Evolutionary conservation across 176 grass and related monocot genomes (phyloP).

Genomic region (Elymus sibiricus): DNA sequence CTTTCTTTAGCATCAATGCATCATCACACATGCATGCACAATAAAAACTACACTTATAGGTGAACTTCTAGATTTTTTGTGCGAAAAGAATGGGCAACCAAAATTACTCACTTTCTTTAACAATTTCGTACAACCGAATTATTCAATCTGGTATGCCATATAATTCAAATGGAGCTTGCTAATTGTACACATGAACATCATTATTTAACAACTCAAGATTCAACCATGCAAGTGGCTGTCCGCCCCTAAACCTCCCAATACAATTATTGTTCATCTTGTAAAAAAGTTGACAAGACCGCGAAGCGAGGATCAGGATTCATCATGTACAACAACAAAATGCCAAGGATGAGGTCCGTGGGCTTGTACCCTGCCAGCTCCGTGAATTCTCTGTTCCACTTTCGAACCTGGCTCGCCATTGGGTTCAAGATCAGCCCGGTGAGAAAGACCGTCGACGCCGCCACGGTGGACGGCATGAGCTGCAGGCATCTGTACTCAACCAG

Average conservation of each 20-base stretch:
- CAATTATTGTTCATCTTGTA: background rate
- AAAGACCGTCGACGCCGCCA: slow-evolving; percentile 33
- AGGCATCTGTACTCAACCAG: slow-evolving; percentile 5
- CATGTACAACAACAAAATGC: background rate
- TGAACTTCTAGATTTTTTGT: no score
- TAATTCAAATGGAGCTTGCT: background rate
- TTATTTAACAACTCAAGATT: background rate
- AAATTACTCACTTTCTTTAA: background rate
- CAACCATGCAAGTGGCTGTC: no score
- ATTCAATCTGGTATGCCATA: background rate
- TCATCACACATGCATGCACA: no score
- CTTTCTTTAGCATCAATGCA: no score
- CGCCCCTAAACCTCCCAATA: background rate
- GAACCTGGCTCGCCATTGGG: background rate
- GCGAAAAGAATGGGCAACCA: no score
- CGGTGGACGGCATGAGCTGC: slow-evolving; percentile 4
- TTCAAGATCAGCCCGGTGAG: slow-evolving; percentile 3
- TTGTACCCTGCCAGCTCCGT: slow-evolving; percentile 25
- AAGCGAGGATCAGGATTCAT: background rate
- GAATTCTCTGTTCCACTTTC: background rate
- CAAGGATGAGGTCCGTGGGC: background rate
- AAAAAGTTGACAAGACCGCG: background rate
- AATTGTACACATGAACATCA: background rate
- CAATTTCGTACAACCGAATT: background rate
- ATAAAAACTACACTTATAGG: no score